Evolutionary conservation across 768 basidiomycete species (phyloP).

Genomic region (Solioccasus polychromus): DNA sequence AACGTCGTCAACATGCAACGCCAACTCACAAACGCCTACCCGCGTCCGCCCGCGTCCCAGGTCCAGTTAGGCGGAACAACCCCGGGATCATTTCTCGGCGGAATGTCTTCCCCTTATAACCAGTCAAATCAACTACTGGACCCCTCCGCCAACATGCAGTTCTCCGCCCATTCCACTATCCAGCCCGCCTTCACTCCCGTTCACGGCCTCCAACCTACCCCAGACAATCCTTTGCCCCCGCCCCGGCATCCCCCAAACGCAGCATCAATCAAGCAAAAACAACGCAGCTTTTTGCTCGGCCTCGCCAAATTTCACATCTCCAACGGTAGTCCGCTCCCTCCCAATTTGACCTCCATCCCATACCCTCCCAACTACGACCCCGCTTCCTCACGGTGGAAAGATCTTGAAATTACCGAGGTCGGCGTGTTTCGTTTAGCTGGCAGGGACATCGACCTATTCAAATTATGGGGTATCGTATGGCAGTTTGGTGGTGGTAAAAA

Average conservation of each 20-base stretch:
- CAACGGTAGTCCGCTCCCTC: conserved; percentile 67
- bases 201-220: conserved; percentile 30
- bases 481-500: conserved; percentile 59
- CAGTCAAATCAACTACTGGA: conserved; percentile 36
- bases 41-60: conserved; percentile 40
- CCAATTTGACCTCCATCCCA: conserved; percentile 62
- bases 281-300: conserved; percentile 55
- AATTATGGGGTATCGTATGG: conserved; percentile 61
- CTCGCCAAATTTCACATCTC: conserved; percentile 59
- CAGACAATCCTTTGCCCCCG: no score
- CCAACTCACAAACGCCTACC: conserved; percentile 56
- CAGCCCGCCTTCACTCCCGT: conserved; percentile 44
- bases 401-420: conserved; percentile 57
- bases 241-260: conserved; percentile 35
- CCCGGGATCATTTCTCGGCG: conserved; percentile 67
- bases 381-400: conserved; percentile 58
- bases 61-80: conserved; percentile 51
- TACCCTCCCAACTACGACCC: conserved; percentile 61
- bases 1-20: conserved; percentile 49
- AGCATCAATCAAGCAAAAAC: conserved; percentile 49
- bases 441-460: conserved; percentile 75
- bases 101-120: conserved; percentile 40
- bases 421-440: conserved; percentile 70
- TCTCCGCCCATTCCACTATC: conserved; percentile 41
- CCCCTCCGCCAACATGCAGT: conserved; percentile 40